Percentiles rank a stretch among this genome's conserved stretches.
phyloP scores from a whole-genome alignment of 2,329 filamentous ascomycete species.

The Fusarium subtropicale region DNA sequence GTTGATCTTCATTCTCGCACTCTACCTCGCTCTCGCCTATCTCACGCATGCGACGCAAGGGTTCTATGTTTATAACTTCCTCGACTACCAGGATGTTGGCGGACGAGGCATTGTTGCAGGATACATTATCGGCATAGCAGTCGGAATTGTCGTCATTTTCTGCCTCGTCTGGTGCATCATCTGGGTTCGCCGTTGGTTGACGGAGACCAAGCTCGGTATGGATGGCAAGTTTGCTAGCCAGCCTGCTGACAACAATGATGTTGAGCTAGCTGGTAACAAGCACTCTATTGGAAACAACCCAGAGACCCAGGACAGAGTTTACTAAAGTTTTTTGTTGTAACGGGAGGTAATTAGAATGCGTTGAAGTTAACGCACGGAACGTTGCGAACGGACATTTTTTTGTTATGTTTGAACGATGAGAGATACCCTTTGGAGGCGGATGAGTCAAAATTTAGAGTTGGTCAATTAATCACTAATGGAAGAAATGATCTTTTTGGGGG shows the following conservation, averaged over 20 bases:
- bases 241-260: constrained; percentile 36
- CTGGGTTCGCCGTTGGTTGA: constrained; percentile 62
- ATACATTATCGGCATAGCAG: constrained; percentile 71
- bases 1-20: constrained; percentile 74
- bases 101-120: constrained; percentile 65
- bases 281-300: constrained; percentile 27
- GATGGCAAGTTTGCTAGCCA: constrained; percentile 56
- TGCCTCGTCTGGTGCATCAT: constrained; percentile 63
- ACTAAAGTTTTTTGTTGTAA: constrained; percentile 8
- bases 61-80: constrained; percentile 82
- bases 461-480: constrained; percentile 27
- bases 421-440: constrained; percentile 18
- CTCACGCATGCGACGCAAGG: constrained; percentile 75
- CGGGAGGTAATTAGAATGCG: not conserved
- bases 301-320: constrained; percentile 37
- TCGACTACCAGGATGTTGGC: constrained; percentile 71
- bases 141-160: constrained; percentile 65
- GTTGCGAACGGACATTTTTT: constrained; percentile 5
- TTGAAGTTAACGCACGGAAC: constrained; percentile 3
- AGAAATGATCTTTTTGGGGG: not conserved
- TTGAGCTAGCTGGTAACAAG: constrained; percentile 48
- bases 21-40: constrained; percentile 81
- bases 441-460: not conserved
- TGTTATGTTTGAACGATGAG: constrained; percentile 7
- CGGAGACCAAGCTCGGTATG: constrained; percentile 59